These are phyloP conservation scores for Nephelium lappaceum DNA, from an alignment of 345 rosid species.

Conservation along the genomic window DNA sequence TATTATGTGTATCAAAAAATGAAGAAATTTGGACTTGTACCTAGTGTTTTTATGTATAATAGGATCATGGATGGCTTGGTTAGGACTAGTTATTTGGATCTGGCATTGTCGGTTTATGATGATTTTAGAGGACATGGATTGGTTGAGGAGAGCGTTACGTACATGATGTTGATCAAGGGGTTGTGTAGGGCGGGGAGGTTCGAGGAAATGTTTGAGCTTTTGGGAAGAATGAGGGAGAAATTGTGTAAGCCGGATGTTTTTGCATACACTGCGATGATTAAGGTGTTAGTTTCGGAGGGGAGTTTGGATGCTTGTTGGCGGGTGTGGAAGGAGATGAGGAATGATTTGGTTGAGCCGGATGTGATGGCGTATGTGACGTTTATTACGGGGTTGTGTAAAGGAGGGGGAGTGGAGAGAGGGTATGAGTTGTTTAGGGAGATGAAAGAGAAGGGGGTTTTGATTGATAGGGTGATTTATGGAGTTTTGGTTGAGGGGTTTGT, in stretches of 20 bases:
- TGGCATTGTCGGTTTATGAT: conserved; percentile 74
- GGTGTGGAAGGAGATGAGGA: conserved; percentile 87
- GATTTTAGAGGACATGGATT: conserved; percentile 69
- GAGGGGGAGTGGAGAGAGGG: conserved; percentile 57
- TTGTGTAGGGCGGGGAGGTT: conserved; percentile 70
- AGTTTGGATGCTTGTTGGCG: conserved; percentile 69
- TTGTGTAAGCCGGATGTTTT: conserved; percentile 85
- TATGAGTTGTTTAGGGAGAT: conserved; percentile 72
- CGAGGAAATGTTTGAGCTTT: conserved; percentile 59
- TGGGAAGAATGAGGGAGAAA: conserved; percentile 67
- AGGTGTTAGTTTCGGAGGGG: conserved; percentile 59
- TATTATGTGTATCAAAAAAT: conserved; percentile 83
- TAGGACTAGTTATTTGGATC: conserved; percentile 66
- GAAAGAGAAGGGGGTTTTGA: conserved; percentile 68
- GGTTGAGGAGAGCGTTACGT: conserved; percentile 79
- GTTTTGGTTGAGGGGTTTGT: conserved; percentile 79
- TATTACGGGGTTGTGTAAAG: conserved; percentile 63
- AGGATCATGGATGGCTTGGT: conserved; percentile 75
- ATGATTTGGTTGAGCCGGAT: conserved; percentile 73
- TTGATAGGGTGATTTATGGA: conserved; percentile 79
- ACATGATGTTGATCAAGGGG: too few relatives aligned
- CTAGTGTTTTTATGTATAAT: conserved; percentile 74
- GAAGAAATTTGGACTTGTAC: conserved; percentile 77
- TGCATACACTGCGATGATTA: conserved; percentile 82
- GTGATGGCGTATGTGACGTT: conserved; percentile 82